phyloP scores from a whole-genome alignment of 805 yeast genomes.

The Blastobotrys parvus region DNA sequence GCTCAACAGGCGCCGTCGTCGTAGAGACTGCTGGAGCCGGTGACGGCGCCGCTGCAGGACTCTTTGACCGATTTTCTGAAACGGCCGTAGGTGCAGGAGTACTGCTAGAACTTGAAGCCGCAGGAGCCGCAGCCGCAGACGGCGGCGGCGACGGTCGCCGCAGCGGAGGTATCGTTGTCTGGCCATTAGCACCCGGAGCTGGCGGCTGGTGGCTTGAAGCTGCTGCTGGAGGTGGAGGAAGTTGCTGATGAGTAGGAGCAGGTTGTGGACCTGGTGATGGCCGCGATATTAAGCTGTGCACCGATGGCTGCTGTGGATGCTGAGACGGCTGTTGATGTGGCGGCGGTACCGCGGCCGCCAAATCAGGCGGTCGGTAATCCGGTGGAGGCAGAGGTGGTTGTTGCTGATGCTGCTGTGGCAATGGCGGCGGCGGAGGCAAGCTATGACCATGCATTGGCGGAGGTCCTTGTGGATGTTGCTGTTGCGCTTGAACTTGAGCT shows the following conservation, averaged over 20 bases:
- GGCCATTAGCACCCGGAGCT: neutral
- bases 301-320: neutral
- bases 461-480: slow-evolving; percentile 18
- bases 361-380: neutral
- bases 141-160: neutral
- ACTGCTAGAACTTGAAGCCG: neutral
- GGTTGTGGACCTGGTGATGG: neutral
- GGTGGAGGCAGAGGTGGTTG: slow-evolving; percentile 6
- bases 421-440: slow-evolving; percentile 3
- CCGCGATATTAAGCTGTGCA: neutral
- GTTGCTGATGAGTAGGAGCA: neutral
- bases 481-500: slow-evolving; percentile 14
- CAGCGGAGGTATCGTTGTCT: neutral
- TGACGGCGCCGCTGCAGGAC: neutral
- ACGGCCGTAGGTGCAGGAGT: neutral
- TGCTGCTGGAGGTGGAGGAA: neutral
- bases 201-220: neutral
- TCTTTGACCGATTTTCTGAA: too few relatives aligned
- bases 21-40: neutral
- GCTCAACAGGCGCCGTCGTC: neutral
- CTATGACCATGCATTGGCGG: slow-evolving; percentile 14
- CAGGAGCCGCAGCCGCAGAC: neutral
- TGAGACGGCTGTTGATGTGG: slow-evolving; percentile 3
- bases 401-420: slow-evolving; percentile 4
- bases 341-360: slow-evolving; percentile 1